A percentile compares a stretch with the other conserved stretches of the same genome.
Evolutionary conservation across 495 filamentous ascomycete genomes (phyloP).

Genomic region (Penicillium argentinense): DNA sequence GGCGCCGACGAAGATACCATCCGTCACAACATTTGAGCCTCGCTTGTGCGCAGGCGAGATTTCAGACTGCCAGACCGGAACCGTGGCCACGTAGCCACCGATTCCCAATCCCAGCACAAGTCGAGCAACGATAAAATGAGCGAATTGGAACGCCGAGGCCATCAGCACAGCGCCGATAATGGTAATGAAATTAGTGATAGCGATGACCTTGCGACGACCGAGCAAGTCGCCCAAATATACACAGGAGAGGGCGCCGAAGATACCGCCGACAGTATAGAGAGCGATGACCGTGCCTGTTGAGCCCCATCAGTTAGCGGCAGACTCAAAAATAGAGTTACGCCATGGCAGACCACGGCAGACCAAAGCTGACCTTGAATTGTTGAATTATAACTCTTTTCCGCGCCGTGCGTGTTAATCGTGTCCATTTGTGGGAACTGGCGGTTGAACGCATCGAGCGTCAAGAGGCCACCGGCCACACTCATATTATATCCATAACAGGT

Average conservation of each 20-base stretch:
- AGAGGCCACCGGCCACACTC: conserved; percentile 32
- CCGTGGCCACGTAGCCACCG: conserved; percentile 62
- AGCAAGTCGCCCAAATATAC: conserved; percentile 33
- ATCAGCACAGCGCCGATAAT: conserved; percentile 45
- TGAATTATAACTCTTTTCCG: conserved; percentile 21
- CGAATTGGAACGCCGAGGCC: conserved; percentile 36
- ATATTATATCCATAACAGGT: conserved; percentile 47
- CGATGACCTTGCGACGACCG: conserved; percentile 34
- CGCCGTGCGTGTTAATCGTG: conserved; percentile 30
- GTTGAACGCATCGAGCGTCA: conserved; percentile 29
- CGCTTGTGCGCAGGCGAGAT: conserved; percentile 59
- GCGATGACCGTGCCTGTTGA: conserved; percentile 33
- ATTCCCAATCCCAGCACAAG: conserved; percentile 61
- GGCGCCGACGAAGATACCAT: conserved; percentile 64
- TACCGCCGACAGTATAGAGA: conserved; percentile 35
- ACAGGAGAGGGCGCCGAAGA: conserved; percentile 34
- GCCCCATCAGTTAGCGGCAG: background rate
- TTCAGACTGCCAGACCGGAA: conserved; percentile 66
- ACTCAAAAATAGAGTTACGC: too few relatives aligned
- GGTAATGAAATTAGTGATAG: conserved; percentile 28
- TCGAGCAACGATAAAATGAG: conserved; percentile 47
- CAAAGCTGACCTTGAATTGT: conserved; percentile 25
- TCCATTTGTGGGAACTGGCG: conserved; percentile 45
- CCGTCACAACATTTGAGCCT: conserved; percentile 63
- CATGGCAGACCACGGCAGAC: background rate